phyloP scores from a whole-genome alignment of 176 grass and related monocot genomes.

The Chloris gayana region DNA sequence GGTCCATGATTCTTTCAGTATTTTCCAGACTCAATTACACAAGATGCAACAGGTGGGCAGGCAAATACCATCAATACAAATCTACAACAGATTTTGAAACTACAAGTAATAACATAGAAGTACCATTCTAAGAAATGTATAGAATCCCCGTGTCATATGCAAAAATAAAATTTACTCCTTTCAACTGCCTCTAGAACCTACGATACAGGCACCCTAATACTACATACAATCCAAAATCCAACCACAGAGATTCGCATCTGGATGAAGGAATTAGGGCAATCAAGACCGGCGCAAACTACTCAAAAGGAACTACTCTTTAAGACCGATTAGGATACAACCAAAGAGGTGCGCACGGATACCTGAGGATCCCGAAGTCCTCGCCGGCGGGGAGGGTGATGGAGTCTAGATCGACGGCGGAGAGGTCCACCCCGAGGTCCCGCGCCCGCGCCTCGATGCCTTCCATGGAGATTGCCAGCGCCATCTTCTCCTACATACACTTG shows the following conservation, averaged over 20 bases:
- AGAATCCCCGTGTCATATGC: neutral
- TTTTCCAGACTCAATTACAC: neutral
- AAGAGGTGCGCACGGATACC: slow-evolving; percentile 26
- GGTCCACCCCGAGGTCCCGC: slow-evolving; percentile 52
- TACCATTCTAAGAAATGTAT: neutral
- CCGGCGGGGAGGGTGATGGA: slow-evolving; percentile 63
- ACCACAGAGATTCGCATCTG: neutral
- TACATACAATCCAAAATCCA: slow-evolving; percentile 7
- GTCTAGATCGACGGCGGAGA: slow-evolving; percentile 66
- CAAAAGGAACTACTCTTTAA: neutral
- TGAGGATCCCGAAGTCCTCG: slow-evolving; percentile 76
- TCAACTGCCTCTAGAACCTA: neutral
- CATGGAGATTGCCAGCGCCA: slow-evolving; percentile 61
- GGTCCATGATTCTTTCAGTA: neutral
- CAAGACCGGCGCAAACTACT: neutral
- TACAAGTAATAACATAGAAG: neutral
- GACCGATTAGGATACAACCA: neutral
- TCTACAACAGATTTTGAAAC: neutral
- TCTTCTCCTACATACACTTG: slow-evolving; percentile 44
- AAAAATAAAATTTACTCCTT: neutral
- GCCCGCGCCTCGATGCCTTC: slow-evolving; percentile 63
- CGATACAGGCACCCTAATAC: neutral
- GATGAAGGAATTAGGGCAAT: slow-evolving; percentile 2
- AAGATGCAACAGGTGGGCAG: neutral
- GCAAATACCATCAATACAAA: slow-evolving; percentile 4